These are phyloP conservation scores for Scleroderma bovista DNA, from an alignment of 768 basidiomycete species.

Conservation along the genomic window DNA sequence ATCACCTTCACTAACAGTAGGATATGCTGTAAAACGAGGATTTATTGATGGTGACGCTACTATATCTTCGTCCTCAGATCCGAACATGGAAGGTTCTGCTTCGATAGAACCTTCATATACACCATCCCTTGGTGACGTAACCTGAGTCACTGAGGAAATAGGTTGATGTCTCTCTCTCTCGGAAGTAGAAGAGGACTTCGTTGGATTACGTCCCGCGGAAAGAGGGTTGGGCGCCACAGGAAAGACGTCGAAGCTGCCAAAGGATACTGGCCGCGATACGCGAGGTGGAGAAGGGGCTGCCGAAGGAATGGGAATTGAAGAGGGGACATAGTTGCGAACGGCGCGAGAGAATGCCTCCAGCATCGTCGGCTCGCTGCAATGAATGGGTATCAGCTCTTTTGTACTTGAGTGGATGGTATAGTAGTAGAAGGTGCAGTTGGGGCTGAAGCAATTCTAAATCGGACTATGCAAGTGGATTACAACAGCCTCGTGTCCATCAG, in stretches of 20 bases:
- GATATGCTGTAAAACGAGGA: conserved; percentile 20
- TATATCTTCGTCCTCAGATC: conserved; percentile 21
- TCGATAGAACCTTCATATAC: conserved; percentile 11
- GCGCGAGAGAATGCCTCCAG: conserved; percentile 49
- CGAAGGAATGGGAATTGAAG: conserved; percentile 44
- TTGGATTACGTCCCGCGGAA: conserved; percentile 4
- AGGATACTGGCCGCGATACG: conserved; percentile 45
- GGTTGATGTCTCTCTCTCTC: conserved; percentile 10
- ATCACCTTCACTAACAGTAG: conserved; percentile 27
- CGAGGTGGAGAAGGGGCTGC: conserved; percentile 44
- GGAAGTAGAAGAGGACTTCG: conserved; percentile 8
- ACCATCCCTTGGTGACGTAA: not conserved
- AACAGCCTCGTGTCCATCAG: conserved; percentile 8
- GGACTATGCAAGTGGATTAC: conserved; percentile 5
- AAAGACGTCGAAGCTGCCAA: conserved; percentile 36
- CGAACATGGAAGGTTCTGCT: conserved; percentile 6
- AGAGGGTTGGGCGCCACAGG: conserved; percentile 10
- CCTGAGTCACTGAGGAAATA: conserved; percentile 7
- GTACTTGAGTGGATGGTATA: not conserved
- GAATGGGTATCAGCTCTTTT: conserved; percentile 10
- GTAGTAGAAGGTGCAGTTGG: not conserved
- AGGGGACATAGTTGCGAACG: conserved; percentile 49
- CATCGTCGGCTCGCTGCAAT: conserved; percentile 41
- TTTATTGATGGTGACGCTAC: conserved; percentile 5
- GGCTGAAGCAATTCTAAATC: not conserved